Evolutionary conservation across 345 rosid species (phyloP), one percentile per base, ranked within the genome.

Genomic region (Conringia planisiliqua): DNA sequence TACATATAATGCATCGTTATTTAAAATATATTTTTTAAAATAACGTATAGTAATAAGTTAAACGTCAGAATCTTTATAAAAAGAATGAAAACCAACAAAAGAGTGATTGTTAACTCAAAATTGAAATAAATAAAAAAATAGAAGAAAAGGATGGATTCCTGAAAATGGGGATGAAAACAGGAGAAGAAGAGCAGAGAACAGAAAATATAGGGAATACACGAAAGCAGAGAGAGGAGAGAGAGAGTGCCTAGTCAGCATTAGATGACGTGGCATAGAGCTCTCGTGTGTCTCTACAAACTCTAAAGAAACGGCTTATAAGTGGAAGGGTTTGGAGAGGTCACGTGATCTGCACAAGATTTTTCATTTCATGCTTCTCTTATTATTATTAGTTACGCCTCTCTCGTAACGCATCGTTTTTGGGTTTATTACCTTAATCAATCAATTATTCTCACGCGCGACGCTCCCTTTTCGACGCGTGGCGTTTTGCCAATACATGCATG

Each of bases 391-490:
- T 61, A 68, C 57, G 16, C 18, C 30, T 68, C 79, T 68, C 74
- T 29, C 38, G 74, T 75, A 68, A 75, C 79, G 79, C 63, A 68
- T 75, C 56, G 27, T 13, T 26, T 30, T 24, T 27, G 38, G 6
- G 38, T 14, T 68, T 26, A 59, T 5, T 29, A 59, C 55, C 38
- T 42, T 43, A 50, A 57, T 51, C 16, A 29, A 30, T 27, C 14
- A 20, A 8, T 40, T 52, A n/a, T 2, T 35, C 29, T 30, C 67
- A 70, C 80, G 80, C 80, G 71, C 66, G 5, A 70, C 80, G 70
- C 63, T 62, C 66, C 52, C 0, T 36, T 36, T 32, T 18, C n/a
- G 27, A 54, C 80, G 60, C 70, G 75, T 76, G 61, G 29, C 2
- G 27, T 50, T 67, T 29, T 16, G 6, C 51, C 13, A 7, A 54